Percentiles rank a stretch among this genome's conserved stretches.
These are phyloP conservation scores for Polygonum aviculare DNA, from an alignment of 148 eudicot genomes.

Conservation along the genomic window DNA sequence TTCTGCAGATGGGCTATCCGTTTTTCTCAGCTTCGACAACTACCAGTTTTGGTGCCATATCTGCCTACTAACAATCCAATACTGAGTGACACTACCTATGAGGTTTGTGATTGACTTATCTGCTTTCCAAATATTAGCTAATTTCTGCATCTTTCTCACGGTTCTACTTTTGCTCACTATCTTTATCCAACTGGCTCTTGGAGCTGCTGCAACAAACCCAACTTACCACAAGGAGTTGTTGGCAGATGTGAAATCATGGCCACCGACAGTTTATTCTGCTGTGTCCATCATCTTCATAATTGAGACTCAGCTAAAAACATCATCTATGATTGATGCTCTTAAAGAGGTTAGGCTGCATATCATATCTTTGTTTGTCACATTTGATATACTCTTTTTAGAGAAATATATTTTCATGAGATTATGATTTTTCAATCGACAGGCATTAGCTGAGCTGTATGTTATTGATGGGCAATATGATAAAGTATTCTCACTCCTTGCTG, in stretches of 20 bases:
- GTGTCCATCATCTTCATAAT: conserved; percentile 68
- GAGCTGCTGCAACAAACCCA: conserved; percentile 71
- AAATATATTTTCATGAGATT: background rate
- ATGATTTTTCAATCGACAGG: conserved; percentile 32
- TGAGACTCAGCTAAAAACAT: conserved; percentile 85
- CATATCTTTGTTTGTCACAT: conserved; percentile 9
- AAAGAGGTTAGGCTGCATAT: conserved; percentile 55
- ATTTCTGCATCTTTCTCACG: conserved; percentile 8
- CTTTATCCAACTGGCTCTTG: conserved; percentile 74
- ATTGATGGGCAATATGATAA: conserved; percentile 77
- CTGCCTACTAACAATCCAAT: conserved; percentile 87
- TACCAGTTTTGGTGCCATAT: conserved; percentile 70
- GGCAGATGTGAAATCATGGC: conserved; percentile 84
- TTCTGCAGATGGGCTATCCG: conserved; percentile 83
- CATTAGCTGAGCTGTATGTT: conserved; percentile 84
- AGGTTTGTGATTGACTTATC: conserved; percentile 42
- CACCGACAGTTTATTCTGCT: conserved; percentile 68
- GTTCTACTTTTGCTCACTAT: conserved; percentile 13
- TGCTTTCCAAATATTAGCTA: conserved; percentile 11
- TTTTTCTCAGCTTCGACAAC: conserved; percentile 95
- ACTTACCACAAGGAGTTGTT: conserved; percentile 84
- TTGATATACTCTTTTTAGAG: conserved; percentile 8
- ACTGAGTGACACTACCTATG: conserved; percentile 88
- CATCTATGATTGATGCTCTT: conserved; percentile 61
- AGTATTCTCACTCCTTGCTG: conserved; percentile 86